A percentile compares a stretch with the other conserved stretches of the same genome.
phyloP scores from a whole-genome alignment of 345 rosid species.

The Citropsis articulata region DNA sequence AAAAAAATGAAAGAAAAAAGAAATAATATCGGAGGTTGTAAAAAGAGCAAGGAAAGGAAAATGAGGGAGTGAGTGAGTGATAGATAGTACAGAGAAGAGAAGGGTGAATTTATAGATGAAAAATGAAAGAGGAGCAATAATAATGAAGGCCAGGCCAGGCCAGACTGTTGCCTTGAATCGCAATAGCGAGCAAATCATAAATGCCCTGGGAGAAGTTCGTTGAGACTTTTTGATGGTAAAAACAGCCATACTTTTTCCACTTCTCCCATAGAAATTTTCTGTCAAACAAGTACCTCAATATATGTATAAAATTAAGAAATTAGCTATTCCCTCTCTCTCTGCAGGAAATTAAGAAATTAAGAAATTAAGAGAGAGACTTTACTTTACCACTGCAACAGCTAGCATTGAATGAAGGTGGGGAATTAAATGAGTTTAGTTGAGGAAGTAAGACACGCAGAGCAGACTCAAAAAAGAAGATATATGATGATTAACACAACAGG shows the following conservation, averaged over 20 bases:
- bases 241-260: neutral
- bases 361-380: slow-evolving; percentile 20
- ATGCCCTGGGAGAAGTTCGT: slow-evolving; percentile 48
- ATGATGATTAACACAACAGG: neutral
- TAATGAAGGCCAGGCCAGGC: slow-evolving; percentile 61
- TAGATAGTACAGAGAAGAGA: slow-evolving; percentile 15
- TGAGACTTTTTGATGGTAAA: slow-evolving; percentile 29
- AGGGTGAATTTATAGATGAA: slow-evolving; percentile 49
- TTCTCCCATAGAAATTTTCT: neutral
- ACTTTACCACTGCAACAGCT: slow-evolving; percentile 9
- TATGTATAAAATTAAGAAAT: too few species aligned
- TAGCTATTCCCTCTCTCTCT: neutral
- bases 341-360: too few species aligned
- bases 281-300: neutral
- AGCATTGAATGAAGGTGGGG: slow-evolving; percentile 5
- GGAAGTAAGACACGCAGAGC: slow-evolving; percentile 31
- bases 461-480: neutral
- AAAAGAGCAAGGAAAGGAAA: neutral
- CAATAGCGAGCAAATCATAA: slow-evolving; percentile 39
- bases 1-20: neutral
- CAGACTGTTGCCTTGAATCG: slow-evolving; percentile 54
- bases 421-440: slow-evolving; percentile 83
- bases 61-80: neutral
- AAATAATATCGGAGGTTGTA: too few species aligned
- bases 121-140: slow-evolving; percentile 40